A percentile compares a stretch with the other conserved stretches of the same genome.
These are phyloP conservation scores for Phytophthora citrophthora DNA, from an alignment of 352 stramenopile species.

Conservation along the genomic window DNA sequence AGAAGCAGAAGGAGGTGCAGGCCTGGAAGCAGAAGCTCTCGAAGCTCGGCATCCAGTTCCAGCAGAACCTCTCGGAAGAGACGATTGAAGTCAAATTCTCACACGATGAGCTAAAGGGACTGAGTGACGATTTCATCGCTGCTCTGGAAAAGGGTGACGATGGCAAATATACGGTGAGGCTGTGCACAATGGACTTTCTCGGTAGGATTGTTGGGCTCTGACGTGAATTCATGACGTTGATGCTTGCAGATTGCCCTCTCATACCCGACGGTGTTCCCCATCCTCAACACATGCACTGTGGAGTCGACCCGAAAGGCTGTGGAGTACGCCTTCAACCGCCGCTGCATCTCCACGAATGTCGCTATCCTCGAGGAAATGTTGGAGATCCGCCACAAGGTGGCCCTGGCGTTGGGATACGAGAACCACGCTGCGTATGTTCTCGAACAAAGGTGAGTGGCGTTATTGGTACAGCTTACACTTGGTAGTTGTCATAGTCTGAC, in stretches of 20 bases:
- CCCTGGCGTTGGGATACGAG: slow-evolving; percentile 77
- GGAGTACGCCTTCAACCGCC: slow-evolving; percentile 79
- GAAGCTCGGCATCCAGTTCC: slow-evolving; percentile 82
- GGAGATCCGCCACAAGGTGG: slow-evolving; percentile 79
- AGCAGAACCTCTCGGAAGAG: slow-evolving; percentile 88
- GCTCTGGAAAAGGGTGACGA: slow-evolving; percentile 73
- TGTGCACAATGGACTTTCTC: not conserved
- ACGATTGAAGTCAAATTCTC: slow-evolving; percentile 85
- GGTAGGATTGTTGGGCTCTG: slow-evolving; percentile 1
- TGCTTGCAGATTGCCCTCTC: slow-evolving; percentile 70
- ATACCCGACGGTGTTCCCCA: slow-evolving; percentile 91
- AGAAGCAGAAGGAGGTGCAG: slow-evolving; percentile 78
- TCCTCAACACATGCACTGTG: slow-evolving; percentile 88
- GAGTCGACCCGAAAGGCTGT: slow-evolving; percentile 84
- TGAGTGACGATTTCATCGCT: slow-evolving; percentile 80
- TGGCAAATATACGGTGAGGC: slow-evolving; percentile 80
- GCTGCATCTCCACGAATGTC: slow-evolving; percentile 85
- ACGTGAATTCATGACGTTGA: not conserved
- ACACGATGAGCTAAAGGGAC: slow-evolving; percentile 75
- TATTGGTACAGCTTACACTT: not conserved
- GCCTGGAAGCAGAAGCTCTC: slow-evolving; percentile 87
- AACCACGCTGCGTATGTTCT: slow-evolving; percentile 88
- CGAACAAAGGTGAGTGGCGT: slow-evolving; percentile 62
- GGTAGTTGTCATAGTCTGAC: not conserved
- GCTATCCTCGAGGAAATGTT: slow-evolving; percentile 87